Conservation (phyloP, 768 basidiomycete species). For the Chalciporus sphaerocephalus region DNA sequence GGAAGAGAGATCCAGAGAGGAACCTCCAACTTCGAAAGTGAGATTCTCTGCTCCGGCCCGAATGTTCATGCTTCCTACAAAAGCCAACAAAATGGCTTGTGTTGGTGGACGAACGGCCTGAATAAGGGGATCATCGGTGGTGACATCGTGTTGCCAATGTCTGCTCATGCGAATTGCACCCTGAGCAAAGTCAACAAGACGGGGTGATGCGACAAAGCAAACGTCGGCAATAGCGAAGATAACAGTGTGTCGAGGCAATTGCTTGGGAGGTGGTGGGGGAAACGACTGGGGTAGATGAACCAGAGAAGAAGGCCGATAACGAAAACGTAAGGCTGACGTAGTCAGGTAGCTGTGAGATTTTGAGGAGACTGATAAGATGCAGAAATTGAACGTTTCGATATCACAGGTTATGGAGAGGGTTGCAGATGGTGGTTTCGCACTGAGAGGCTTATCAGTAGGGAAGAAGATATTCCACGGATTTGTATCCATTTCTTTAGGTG, state of each 20-base stretch:
- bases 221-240: constrained; percentile 40
- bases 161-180: constrained; percentile 49
- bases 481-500: constrained; percentile 26
- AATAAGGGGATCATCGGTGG: constrained; percentile 1
- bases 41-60: constrained; percentile 70
- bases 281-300: constrained; percentile 10
- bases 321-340: constrained; percentile 24
- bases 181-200: constrained; percentile 57
- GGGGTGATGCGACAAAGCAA: constrained; percentile 46
- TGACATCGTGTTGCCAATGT: constrained; percentile 21
- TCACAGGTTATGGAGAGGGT: constrained; percentile 14
- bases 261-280: constrained; percentile 12
- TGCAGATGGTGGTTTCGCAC: constrained; percentile 5
- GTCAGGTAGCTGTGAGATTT: constrained; percentile 23
- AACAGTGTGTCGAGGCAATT: constrained; percentile 17
- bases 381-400: constrained; percentile 17
- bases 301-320: constrained; percentile 16
- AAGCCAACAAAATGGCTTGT: constrained; percentile 38
- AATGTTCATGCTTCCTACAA: constrained; percentile 44
- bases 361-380: constrained; percentile 18
- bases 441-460: constrained; percentile 8
- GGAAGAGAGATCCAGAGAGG: constrained; percentile 24
- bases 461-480: constrained; percentile 23
- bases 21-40: constrained; percentile 54
- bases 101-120: constrained; percentile 7